Percentiles rank a stretch among this genome's conserved stretches.
These are phyloP conservation scores for Hortiboletus campestris DNA, from an alignment of 768 basidiomycete genomes.

Conservation along the genomic window DNA sequence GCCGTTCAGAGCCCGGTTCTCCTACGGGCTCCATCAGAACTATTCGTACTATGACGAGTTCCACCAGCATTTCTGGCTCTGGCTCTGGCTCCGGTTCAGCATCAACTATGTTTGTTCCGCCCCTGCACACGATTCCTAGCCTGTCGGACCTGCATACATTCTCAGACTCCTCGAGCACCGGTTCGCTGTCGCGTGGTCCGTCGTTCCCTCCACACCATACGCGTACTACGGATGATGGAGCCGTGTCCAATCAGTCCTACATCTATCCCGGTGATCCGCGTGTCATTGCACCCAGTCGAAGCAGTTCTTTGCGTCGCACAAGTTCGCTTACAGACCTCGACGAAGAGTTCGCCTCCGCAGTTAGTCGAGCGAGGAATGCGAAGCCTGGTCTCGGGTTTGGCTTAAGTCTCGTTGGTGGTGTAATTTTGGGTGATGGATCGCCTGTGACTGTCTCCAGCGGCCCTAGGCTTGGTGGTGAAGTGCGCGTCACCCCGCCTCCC, in stretches of 20 bases:
- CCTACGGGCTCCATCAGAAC: slow-evolving; percentile 65
- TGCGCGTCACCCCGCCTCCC: slow-evolving; percentile 48
- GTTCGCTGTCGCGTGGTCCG: slow-evolving; percentile 39
- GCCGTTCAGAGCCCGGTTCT: slow-evolving; percentile 42
- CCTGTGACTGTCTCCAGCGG: slow-evolving; percentile 76
- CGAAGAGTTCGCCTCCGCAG: slow-evolving; percentile 50
- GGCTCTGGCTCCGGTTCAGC: slow-evolving; percentile 53
- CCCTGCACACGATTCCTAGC: slow-evolving; percentile 66
- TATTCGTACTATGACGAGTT: slow-evolving; percentile 54
- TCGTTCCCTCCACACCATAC: slow-evolving; percentile 59
- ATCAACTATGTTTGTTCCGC: slow-evolving; percentile 77
- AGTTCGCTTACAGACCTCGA: slow-evolving; percentile 78
- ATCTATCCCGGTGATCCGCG: slow-evolving; percentile 72
- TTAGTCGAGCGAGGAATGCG: slow-evolving; percentile 40
- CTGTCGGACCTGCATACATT: slow-evolving; percentile 58
- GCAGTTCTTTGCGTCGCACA: slow-evolving; percentile 58
- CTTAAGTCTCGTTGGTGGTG: slow-evolving; percentile 40
- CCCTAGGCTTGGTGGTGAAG: slow-evolving; percentile 41
- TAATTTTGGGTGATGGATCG: slow-evolving; percentile 49
- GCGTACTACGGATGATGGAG: slow-evolving; percentile 72
- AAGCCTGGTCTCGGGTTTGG: slow-evolving; percentile 45
- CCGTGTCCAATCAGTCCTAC: slow-evolving; percentile 62
- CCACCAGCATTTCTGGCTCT: slow-evolving; percentile 34
- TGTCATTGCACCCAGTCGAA: slow-evolving; percentile 66
- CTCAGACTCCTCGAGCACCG: slow-evolving; percentile 42